Percentiles rank a stretch among this genome's conserved stretches.
These are phyloP conservation scores for Seminavis robusta DNA, from an alignment of 108 stramenopile species.

Conservation along the genomic window DNA sequence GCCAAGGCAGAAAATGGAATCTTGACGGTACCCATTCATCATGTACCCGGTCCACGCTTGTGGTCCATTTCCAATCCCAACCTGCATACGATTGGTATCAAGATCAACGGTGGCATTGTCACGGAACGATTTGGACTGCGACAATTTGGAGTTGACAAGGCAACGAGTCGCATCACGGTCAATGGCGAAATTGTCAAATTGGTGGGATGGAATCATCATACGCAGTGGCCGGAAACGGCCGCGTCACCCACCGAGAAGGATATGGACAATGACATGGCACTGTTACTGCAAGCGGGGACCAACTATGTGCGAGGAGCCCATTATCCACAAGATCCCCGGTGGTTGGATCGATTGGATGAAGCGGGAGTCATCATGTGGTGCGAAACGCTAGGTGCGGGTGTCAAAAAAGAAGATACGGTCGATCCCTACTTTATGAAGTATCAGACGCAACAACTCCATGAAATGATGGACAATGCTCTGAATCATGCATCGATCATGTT, in stretches of 20 bases:
- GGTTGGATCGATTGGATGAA: conserved; percentile 43
- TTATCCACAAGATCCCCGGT: conserved; percentile 46
- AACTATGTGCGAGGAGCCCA: conserved; percentile 47
- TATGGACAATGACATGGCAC: conserved; percentile 20
- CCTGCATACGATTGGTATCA: conserved; percentile 21
- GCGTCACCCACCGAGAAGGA: conserved; percentile 30
- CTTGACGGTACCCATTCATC: no score
- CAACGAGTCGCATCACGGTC: conserved; percentile 9
- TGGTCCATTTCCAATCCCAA: conserved; percentile 31
- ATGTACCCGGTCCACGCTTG: conserved; percentile 23
- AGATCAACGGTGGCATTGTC: conserved; percentile 20
- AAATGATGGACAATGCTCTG: conserved; percentile 40
- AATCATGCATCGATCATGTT: conserved; percentile 44
- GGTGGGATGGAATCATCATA: conserved; percentile 46
- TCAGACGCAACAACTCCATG: conserved; percentile 30
- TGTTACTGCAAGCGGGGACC: conserved; percentile 14
- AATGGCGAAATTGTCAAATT: conserved; percentile 39
- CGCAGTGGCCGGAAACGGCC: conserved; percentile 38
- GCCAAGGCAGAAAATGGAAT: no score
- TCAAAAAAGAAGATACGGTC: conserved; percentile 5
- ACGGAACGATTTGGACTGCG: conserved; percentile 39
- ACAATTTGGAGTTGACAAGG: conserved; percentile 8
- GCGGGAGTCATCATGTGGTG: conserved; percentile 36
- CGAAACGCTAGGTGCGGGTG: conserved; percentile 39
- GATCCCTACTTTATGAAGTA: conserved; percentile 25